These are phyloP conservation scores for Fusarium falciforme DNA, from an alignment of 2,329 filamentous ascomycete genomes.

Conservation along the genomic window DNA sequence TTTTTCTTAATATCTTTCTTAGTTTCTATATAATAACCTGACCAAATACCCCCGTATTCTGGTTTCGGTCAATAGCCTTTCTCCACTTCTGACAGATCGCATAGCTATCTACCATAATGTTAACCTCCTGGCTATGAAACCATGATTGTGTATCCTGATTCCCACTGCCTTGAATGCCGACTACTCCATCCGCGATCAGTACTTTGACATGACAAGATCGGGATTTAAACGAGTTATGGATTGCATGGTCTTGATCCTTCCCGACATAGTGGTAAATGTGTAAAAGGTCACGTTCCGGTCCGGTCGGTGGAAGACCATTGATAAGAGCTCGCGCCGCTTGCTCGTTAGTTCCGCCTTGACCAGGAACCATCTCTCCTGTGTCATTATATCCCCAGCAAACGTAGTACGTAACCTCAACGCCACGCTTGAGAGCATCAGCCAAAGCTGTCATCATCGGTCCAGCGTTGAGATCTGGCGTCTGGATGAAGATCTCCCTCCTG, in stretches of 20 bases:
- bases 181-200: constrained; percentile 75
- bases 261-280: constrained; percentile 78
- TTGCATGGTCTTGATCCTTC: constrained; percentile 76
- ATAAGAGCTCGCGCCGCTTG: constrained; percentile 73
- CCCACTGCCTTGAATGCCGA: constrained; percentile 79
- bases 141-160: constrained; percentile 86
- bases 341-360: constrained; percentile 81
- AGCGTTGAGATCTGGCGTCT: constrained; percentile 82
- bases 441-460: constrained; percentile 73
- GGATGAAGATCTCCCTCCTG: constrained; percentile 75
- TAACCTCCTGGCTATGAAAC: constrained; percentile 83
- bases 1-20: too few species aligned
- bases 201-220: constrained; percentile 82
- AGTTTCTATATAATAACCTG: constrained; percentile 29
- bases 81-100: constrained; percentile 72
- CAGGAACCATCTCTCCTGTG: constrained; percentile 78
- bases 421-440: constrained; percentile 71
- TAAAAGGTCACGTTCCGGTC: constrained; percentile 52
- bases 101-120: constrained; percentile 76
- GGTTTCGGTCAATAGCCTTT: constrained; percentile 70
- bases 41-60: constrained; percentile 73
- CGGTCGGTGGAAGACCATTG: constrained; percentile 60
- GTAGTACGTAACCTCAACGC: constrained; percentile 76
- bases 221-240: constrained; percentile 73
- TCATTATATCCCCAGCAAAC: constrained; percentile 86